Conservation (phyloP, 1,139 yeast genomes). For the Suhomyces maxii region DNA sequence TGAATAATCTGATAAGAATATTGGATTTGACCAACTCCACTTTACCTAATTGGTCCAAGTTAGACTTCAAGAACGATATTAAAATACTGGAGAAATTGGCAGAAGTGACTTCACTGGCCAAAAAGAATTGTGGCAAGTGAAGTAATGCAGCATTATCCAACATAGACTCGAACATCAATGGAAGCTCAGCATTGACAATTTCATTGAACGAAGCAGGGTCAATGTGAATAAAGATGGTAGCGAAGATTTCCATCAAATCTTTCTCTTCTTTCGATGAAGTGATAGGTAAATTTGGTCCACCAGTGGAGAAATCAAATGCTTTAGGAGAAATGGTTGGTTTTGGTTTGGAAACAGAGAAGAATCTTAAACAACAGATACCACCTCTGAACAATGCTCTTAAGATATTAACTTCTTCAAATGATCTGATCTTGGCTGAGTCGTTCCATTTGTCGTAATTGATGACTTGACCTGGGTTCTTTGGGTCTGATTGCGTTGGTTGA, state of each 20-base stretch:
- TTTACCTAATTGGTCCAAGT: conserved; percentile 77
- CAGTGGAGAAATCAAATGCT: conserved; percentile 62
- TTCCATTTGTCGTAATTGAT: conserved; percentile 70
- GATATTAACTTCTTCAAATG: conserved; percentile 78
- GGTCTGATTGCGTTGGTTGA: conserved; percentile 49
- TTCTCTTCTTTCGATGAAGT: conserved; percentile 91
- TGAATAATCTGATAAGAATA: conserved; percentile 80
- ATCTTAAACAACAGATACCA: conserved; percentile 77
- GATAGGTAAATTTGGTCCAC: conserved; percentile 80
- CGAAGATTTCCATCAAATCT: conserved; percentile 93
- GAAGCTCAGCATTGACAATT: conserved; percentile 79
- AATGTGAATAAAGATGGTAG: conserved; percentile 88
- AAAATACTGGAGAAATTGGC: conserved; percentile 90
- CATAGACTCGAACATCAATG: conserved; percentile 76
- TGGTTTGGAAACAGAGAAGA: conserved; percentile 63
- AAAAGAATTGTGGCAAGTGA: conserved; percentile 89
- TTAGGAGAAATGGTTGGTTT: conserved; percentile 41
- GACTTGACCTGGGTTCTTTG: conserved; percentile 59
- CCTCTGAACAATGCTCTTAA: conserved; percentile 78
- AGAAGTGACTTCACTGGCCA: conserved; percentile 91
- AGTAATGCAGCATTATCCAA: conserved; percentile 81
- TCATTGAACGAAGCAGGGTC: conserved; percentile 97
- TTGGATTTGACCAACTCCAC: conserved; percentile 78
- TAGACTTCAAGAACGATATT: conserved; percentile 71
- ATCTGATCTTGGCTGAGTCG: conserved; percentile 80